Evolutionary conservation across 108 stramenopile genomes (phyloP), one percentile per base, ranked within the genome.

Genomic region (Nannochloropsis gaditana): DNA sequence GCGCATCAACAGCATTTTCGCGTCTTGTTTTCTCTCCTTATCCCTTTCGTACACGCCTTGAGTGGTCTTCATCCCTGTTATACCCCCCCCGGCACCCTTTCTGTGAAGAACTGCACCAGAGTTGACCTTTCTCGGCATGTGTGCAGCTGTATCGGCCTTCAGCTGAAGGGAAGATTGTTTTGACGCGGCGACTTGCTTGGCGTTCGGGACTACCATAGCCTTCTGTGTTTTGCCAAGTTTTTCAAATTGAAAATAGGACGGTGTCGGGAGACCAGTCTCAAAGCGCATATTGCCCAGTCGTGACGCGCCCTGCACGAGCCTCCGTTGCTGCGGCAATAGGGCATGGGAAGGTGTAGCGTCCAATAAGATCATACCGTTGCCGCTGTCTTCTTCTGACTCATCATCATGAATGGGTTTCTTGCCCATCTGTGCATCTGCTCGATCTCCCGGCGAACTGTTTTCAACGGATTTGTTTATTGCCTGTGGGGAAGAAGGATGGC

Each of bases 1-100:
- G 19, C 97, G 92, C 91, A 95, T 95, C 59, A 73, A 73, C 5
- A 73, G 59, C 59, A 73, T 73, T n/a, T 73, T 73, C 19, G 59
- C 59, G n/a, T 73, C 59, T 6, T 73, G 59, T n/a, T 73, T 2
- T n/a, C 59, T 1, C n/a, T 73, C 59, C 0, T 73, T 73, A n/a
- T 73, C 59, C 59, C 59, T 4, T 8, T 73, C 59, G 59, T 73
- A 73, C 8, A 73, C 59, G 15, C 59, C 59, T n/a, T 73, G 59
- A 4, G 59, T 73, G 59, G 8, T n/a, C 19, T n/a, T 8, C 59
- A n/a, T 73, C 59, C n/a, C n/a, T 15, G 19, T 73, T 15, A 4
- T 6, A n/a, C 59, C 4, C 2, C 59, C 59, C 15, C 19, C 59
- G 59, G 59, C 59, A 73, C 0, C n/a, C 5, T 73, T 73, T 31